Evolutionary conservation across 2,329 filamentous ascomycete genomes (phyloP), one percentile per base, ranked within the genome.

Genomic region (Pseudocercospora fijiensis): DNA sequence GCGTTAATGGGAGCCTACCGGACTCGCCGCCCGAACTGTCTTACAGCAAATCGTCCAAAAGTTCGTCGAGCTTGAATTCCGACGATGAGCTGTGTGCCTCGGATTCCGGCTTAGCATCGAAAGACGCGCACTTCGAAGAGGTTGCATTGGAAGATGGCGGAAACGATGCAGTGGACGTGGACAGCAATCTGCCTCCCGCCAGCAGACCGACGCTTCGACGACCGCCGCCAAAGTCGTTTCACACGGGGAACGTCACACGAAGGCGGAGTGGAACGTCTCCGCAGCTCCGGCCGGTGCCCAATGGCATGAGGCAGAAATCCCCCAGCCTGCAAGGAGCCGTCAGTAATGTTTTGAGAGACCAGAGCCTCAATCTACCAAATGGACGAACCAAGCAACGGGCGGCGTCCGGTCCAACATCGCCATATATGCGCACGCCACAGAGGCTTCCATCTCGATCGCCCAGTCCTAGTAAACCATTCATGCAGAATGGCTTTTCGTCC

Each of bases 61-160:
- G 92, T 27, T 73, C 71, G 20, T 72, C 71, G 8, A 96, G 91
- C 5, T 96, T 94, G 73, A 89, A 89, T 71, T 96, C 92, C 41
- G 90, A 91, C 70, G 74, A 77, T 53, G 76, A 78, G 65, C 75
- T 76, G 70, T 65, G 63, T 26, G 52, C 41, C 1, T 77, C 63
- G 22, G 67, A 69, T 28, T 51, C 55, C n/a, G 68, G 52, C n/a
- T 27, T 68, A 41, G 58, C 79, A 22, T 87, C 88, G 73, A 91
- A 96, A 74, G 85, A 89, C 62, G 88, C 87, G 66, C 88, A 97
- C 76, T 97, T 97, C 72, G 94, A 98, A 76, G 94, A 97, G 69
- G 96, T 98, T 75, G 91, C 90, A 13, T 86, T 98, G 28, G 89
- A 92, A 66, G 88, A 90, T 49, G 67, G 61, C 41, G 69, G 67